Evolutionary conservation across 805 yeast species (phyloP).

Genomic region (Pichia rugopelliculosa): DNA sequence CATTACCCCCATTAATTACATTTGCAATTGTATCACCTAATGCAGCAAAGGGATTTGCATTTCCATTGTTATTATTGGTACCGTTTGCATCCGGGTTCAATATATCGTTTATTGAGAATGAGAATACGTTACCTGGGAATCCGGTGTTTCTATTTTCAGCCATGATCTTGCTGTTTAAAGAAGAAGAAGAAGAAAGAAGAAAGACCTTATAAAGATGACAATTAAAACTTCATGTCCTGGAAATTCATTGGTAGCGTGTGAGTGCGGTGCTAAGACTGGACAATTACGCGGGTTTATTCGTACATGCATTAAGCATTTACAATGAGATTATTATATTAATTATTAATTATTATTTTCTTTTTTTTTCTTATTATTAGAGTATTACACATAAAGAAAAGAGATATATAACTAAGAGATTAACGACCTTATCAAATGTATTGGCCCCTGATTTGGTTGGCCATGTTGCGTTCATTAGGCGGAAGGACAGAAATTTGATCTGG

Average conservation of each 20-base stretch:
- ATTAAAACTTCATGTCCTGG: too few relatives aligned
- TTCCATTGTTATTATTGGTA: neutral
- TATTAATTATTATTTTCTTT: too few relatives aligned
- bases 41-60: neutral
- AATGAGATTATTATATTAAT: too few relatives aligned
- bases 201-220: too few relatives aligned
- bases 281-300: neutral
- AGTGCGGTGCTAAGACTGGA: neutral
- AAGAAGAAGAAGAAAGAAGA: too few relatives aligned
- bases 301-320: neutral
- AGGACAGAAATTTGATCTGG: constrained; percentile 42
- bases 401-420: too few relatives aligned
- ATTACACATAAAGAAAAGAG: neutral
- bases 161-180: neutral
- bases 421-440: constrained; percentile 41
- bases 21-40: constrained; percentile 1
- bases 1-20: neutral
- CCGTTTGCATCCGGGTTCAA: neutral
- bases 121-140: neutral
- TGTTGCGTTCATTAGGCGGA: constrained; percentile 44
- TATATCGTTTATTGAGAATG: neutral
- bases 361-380: neutral
- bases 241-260: neutral
- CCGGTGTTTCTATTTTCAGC: neutral
- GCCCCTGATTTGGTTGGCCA: constrained; percentile 48